These are phyloP conservation scores for Debaryomyces coudertii DNA, from an alignment of 1,139 yeast species.

Conservation along the genomic window DNA sequence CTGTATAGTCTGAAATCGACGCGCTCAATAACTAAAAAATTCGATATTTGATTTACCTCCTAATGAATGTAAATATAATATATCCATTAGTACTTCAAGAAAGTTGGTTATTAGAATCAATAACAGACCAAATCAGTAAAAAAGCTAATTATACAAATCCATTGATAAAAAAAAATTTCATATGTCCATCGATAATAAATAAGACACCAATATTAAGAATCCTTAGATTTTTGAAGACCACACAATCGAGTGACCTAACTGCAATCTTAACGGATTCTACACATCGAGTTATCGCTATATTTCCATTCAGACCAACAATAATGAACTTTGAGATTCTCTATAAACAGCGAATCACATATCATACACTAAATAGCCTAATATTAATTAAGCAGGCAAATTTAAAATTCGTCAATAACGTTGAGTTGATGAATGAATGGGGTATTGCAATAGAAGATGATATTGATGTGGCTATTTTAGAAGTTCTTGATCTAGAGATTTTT, in stretches of 20 bases:
- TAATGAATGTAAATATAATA: conserved; percentile 12
- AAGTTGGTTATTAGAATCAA: conserved; percentile 26
- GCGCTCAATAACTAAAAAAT: neutral
- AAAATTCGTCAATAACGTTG: conserved; percentile 22
- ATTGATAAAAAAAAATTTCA: conserved; percentile 23
- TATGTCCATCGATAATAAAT: conserved; percentile 8
- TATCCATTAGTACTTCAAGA: conserved; percentile 27
- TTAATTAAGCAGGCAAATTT: conserved; percentile 30
- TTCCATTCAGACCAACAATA: conserved; percentile 33
- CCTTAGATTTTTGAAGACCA: conserved; percentile 24
- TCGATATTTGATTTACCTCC: neutral
- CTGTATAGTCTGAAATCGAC: conserved; percentile 1
- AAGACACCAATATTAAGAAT: conserved; percentile 35
- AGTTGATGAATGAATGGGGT: conserved; percentile 19
- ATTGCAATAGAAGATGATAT: conserved; percentile 11
- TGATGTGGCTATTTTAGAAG: conserved; percentile 29
- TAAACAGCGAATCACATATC: conserved; percentile 36
- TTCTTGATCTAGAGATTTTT: conserved; percentile 31
- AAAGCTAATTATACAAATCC: conserved; percentile 17
- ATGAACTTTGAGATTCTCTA: conserved; percentile 33
- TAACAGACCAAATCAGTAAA: conserved; percentile 12
- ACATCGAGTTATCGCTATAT: conserved; percentile 33
- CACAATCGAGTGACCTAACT: conserved; percentile 27
- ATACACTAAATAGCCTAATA: conserved; percentile 30
- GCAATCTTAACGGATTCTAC: conserved; percentile 36